phyloP scores from a whole-genome alignment of 441 rosid species.

The Geranium incanum region DNA sequence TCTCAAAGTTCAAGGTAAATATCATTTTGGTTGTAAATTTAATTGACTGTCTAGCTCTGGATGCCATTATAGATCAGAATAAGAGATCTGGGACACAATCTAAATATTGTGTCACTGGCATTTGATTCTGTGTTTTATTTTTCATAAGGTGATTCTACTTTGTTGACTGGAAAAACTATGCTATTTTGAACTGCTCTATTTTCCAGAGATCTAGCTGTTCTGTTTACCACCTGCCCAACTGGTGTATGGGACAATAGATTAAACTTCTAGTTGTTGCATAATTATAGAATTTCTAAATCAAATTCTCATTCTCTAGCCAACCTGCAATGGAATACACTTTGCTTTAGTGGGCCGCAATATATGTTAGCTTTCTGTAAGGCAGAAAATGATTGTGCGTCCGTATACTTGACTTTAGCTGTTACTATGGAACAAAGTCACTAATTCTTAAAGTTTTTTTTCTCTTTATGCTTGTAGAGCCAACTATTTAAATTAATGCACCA shows the following conservation, averaged over 20 bases:
- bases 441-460: not conserved
- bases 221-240: not conserved
- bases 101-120: not conserved
- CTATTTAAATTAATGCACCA: slow-evolving; percentile 82
- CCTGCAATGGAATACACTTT: not conserved
- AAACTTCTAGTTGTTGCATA: not conserved
- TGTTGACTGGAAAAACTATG: not conserved
- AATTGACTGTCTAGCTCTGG: too few species aligned
- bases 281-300: not conserved
- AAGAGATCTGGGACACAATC: too few species aligned
- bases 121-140: not conserved
- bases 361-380: not conserved
- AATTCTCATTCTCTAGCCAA: not conserved
- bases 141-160: not conserved
- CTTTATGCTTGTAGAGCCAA: slow-evolving; percentile 51
- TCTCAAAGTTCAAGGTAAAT: slow-evolving; percentile 69
- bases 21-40: slow-evolving; percentile 5
- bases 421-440: not conserved
- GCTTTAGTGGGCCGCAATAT: too few species aligned
- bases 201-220: not conserved
- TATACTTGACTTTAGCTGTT: slow-evolving; percentile 6
- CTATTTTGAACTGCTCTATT: not conserved
- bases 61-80: not conserved
- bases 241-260: not conserved
- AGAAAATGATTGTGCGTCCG: not conserved